Evolutionary conservation across 768 basidiomycete species (phyloP), one percentile per base, ranked within the genome.

Genomic region (Psilocybe subaeruginosa): DNA sequence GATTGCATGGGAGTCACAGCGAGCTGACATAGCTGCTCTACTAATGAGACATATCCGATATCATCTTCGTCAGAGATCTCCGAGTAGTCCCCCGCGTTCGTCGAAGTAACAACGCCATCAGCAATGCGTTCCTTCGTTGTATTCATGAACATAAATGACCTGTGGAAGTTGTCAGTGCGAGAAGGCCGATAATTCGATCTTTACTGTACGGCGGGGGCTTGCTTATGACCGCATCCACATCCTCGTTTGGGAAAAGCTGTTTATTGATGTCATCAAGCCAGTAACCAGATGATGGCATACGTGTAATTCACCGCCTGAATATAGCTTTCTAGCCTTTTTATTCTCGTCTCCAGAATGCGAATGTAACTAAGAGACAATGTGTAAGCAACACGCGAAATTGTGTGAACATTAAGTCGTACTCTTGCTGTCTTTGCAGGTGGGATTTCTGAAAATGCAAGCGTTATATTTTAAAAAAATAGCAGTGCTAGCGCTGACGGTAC

Each of bases 351-450:
- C 31, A 48, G 45, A 45, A 23, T 48, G 3, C 31, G n/a, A 33
- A 45, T 48, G 7, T 46, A 48, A 16, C 41, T 46, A 19, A 17
- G 3, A 30, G 23, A 23, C 37, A 23, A 23, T 23, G 39, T 27
- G 3, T 46, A 37, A 33, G 8, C 16, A n/a, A 43, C n/a, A 11
- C 9, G 23, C n/a, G n/a, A 27, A 8, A 11, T 19, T 17, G 14
- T 8, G 14, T 12, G 41, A 14, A 8, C 14, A 39, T 39, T 14
- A 39, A 14, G 23, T 8, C 58, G 17, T 56, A 63, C 62, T 47
- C 54, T 50, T 58, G 58, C 48, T 63, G 62, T 17, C 45, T 55
- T 56, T 63, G 58, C 12, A 43, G n/a, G 6, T 43, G 41, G n/a
- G 62, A 56, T 61, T 50, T 61, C 60, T 61, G 23, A 23, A 23